A percentile compares a stretch with the other conserved stretches of the same genome.
Evolutionary conservation across 179 eudicot species (phyloP).

Genomic region (Carnegiea gigantea): DNA sequence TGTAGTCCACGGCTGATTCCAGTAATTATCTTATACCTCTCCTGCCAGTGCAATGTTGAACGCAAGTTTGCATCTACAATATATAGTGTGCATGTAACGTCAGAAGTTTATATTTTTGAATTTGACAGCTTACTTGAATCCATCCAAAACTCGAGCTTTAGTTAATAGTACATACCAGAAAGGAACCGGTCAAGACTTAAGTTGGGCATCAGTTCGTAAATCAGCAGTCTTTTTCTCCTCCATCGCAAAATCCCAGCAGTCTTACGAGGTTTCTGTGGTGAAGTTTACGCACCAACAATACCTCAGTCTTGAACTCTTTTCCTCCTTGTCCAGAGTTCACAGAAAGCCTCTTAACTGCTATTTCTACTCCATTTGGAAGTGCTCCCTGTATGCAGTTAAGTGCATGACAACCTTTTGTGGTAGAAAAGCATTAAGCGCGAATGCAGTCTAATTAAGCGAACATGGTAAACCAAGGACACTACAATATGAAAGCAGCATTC

Average conservation of each 20-base stretch:
- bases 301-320: constrained; percentile 3
- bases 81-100: too few relatives aligned
- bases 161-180: background rate
- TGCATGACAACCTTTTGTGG: too few relatives aligned
- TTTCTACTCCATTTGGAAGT: background rate
- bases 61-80: background rate
- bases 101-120: too few relatives aligned
- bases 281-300: background rate
- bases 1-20: background rate
- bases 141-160: too few relatives aligned
- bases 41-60: background rate
- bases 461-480: too few relatives aligned
- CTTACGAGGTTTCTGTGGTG: background rate
- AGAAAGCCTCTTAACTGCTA: constrained; percentile 8
- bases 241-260: background rate
- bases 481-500: too few relatives aligned
- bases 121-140: background rate
- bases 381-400: background rate
- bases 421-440: too few relatives aligned
- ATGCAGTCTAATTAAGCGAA: too few relatives aligned
- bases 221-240: constrained; percentile 9
- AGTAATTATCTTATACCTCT: background rate
- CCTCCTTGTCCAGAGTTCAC: background rate
- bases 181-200: background rate
- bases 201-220: background rate